phyloP scores from a whole-genome alignment of 2,329 filamentous ascomycete genomes.

The Fusarium sp. region DNA sequence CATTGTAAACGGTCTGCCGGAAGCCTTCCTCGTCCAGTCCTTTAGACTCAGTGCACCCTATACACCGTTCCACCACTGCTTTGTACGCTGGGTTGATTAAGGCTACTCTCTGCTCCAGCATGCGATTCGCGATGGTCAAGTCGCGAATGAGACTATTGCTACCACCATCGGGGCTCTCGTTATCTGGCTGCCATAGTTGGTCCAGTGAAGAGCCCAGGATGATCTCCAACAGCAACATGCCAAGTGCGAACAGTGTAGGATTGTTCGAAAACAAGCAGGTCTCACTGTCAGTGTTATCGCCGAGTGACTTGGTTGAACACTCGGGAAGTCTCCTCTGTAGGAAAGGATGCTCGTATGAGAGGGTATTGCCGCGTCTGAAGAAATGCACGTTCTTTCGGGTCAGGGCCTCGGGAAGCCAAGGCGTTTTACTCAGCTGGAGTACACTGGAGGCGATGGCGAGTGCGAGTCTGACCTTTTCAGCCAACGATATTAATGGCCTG shows the following conservation, averaged over 20 bases:
- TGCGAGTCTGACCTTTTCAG: slow-evolving; percentile 18
- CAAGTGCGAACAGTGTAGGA: slow-evolving; percentile 22
- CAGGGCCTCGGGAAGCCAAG: slow-evolving; percentile 21
- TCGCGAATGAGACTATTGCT: not conserved
- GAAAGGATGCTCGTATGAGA: slow-evolving; percentile 13
- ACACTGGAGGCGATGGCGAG: slow-evolving; percentile 26
- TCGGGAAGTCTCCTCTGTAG: not conserved
- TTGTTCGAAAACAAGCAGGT: not conserved
- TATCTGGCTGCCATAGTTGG: not conserved
- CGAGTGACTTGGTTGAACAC: accelerated
- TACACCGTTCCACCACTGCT: slow-evolving; percentile 16
- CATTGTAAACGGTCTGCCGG: slow-evolving; percentile 11
- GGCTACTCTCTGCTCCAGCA: slow-evolving; percentile 14
- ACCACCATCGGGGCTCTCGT: not conserved
- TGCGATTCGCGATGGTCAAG: not conserved
- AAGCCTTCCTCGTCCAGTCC: slow-evolving; percentile 23
- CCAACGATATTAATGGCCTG: not conserved
- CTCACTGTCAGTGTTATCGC: not conserved
- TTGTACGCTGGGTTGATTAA: slow-evolving; percentile 16
- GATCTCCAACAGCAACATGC: slow-evolving; percentile 25
- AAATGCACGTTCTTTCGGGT: slow-evolving; percentile 11
- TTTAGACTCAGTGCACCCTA: slow-evolving; percentile 13
- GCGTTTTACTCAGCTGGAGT: slow-evolving; percentile 33
- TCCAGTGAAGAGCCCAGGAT: slow-evolving; percentile 18
- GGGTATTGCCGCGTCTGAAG: not conserved